Base-by-base conservation (phyloP, 2,329 filamentous ascomycete species). In the Lanzia echinophila region DNA sequence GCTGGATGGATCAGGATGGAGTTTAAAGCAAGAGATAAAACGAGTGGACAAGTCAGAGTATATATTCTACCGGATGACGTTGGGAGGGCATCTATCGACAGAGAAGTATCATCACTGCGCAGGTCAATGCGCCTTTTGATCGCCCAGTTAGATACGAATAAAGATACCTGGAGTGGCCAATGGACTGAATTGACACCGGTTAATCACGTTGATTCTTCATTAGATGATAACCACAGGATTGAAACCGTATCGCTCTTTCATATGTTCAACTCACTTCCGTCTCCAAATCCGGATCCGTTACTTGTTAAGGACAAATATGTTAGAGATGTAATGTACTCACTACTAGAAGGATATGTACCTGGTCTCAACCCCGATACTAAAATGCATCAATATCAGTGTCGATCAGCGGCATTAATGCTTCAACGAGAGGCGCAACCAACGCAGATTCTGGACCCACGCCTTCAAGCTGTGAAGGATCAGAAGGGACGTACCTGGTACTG, bases 331-430 rank as follows among this genome's bases (percentile, higher is more conserved):
- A 78, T 87, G 64, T 70, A 77, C 39, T 74, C 75, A 24, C 66
- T 90, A 1, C 65, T 88, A 45, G 65, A 73, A 33, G 75, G 76
- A 62, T 62, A 71, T 12, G 61, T 87, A 1, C 64, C 70, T 1
- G 86, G 86, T 0, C 67, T 91, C 5, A 3, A 41, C n/a, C 17
- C 22, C 15, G 78, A 69, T 13, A 88, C 88, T 0, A 71, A 71
- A 0, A 73, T 96, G 0, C 88, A 94, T 65, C 77, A 80, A 0
- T 95, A 95, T 62, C 92, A 97, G 67, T 79, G 84, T 48, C 79
- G 86, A 43, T 92, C 90, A 1, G 86, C 87, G 0, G 88, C 88
- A 3, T 68, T 86, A 28, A 96, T 97, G 90, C 71, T 96, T 17
- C 86, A 94, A 66, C 83, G 86, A 50, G 92, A 97, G 69, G 70